Evolutionary conservation across 208 protist genomes (phyloP), one percentile per base, ranked within the genome.

Genomic region (Trypanosoma cruzi): DNA sequence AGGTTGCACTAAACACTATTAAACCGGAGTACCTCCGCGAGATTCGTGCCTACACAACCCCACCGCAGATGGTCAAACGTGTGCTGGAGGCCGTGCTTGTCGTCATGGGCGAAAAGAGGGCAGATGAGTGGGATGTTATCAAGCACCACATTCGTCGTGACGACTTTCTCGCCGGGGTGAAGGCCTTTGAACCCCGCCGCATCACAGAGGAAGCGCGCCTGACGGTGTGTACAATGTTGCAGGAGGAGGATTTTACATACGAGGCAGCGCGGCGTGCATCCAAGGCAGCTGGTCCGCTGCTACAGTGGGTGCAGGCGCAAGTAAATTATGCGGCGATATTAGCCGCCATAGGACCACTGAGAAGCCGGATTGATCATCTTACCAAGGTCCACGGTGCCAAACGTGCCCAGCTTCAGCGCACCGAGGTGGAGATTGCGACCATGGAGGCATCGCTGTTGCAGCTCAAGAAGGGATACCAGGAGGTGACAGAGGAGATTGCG

Each of bases 251-350:
- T 46, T 98, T 99, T 75, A 98, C 93, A n/a, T 93, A 93, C 42
- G 97, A 99, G 70, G 92, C 75, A 4, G 97, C 98, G 14, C 92
- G 98, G 53, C 83, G 88, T 32, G 98, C 98, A n/a, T 98, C 88
- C 7, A 96, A 97, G 77, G 98, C 97, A 16, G 98, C 98, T 42
- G 98, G 98, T 8, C 98, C 98, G 42, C 85, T 99, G 18, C 85
- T 98, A 34, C 93, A 98, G 77, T 99, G 98, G 98, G 89, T 99
- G 18, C 64, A 82, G 50, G 97, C 98, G 11, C 96, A 99, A 74
- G 61, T 99, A 24, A 85, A 96, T 61, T 99, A 97, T 77, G 88
- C 93, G n/a, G 80, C 85, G 40, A 98, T 99, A 60, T 86, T 96
- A 53, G 77, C 94, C 65, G 68, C 84, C 20, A 90, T 99, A 18